These are phyloP conservation scores for Triadica sebifera DNA, from an alignment of 345 rosid genomes.

Conservation along the genomic window DNA sequence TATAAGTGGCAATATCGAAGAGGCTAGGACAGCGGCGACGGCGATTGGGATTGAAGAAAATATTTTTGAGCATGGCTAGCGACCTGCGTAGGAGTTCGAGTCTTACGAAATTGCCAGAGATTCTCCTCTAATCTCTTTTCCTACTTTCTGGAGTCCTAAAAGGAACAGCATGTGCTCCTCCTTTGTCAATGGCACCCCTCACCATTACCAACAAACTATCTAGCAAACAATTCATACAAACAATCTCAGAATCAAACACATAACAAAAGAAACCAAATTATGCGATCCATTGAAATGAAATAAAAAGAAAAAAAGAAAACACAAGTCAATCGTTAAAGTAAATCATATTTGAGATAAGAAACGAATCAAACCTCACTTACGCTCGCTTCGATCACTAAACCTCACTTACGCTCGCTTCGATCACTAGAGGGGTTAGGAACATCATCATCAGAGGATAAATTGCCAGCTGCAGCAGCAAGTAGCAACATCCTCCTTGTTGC, in stretches of 20 bases:
- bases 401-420: slow-evolving; percentile 65
- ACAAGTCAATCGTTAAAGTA: background rate
- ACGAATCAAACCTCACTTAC: slow-evolving; percentile 66
- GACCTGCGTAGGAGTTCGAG: slow-evolving; percentile 88
- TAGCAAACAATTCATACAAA: too few relatives aligned
- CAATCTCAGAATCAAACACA: slow-evolving; percentile 8
- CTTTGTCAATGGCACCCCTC: slow-evolving; percentile 96
- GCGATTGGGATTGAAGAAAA: slow-evolving; percentile 80
- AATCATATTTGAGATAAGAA: background rate
- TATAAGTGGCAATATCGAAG: slow-evolving; percentile 79
- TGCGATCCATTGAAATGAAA: background rate
- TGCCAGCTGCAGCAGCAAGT: too few relatives aligned
- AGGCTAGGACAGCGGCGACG: slow-evolving; percentile 93
- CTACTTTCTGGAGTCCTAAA: slow-evolving; percentile 76
- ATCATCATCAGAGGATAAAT: slow-evolving; percentile 78
- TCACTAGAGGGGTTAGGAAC: slow-evolving; percentile 45
- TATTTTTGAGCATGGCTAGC: slow-evolving; percentile 99
- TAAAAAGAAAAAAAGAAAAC: background rate
- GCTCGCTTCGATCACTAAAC: too few relatives aligned
- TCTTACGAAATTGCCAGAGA: slow-evolving; percentile 85
- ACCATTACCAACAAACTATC: background rate
- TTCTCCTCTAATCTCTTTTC: slow-evolving; percentile 95
- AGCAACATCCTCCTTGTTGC: slow-evolving; percentile 21
- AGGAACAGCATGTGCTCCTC: slow-evolving; percentile 90
- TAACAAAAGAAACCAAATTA: background rate